Evolutionary conservation across 2,329 filamentous ascomycete species (phyloP), one percentile per base, ranked within the genome.

Genomic region (Teratosphaeria zuluensis): DNA sequence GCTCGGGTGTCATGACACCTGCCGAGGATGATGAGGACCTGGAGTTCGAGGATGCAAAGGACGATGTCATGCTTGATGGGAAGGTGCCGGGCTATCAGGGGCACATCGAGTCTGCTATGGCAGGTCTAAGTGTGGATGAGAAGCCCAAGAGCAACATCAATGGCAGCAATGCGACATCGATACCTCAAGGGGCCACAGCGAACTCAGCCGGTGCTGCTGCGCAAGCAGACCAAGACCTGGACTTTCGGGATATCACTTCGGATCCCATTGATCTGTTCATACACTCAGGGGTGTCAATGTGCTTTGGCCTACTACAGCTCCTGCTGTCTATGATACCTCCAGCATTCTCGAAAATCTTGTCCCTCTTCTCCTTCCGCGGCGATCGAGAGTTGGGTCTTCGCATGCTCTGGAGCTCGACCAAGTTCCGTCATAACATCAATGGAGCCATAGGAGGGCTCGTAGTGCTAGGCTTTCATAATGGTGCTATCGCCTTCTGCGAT

Each of bases 281-380:
- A 42, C 90, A 96, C 71, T 92, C 90, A 0, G 92, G 91, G 9
- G 84, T 86, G 4, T 94, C 89, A 69, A 87, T 96, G 73, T 96
- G 91, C 73, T 96, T 92, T 67, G 94, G 94, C 2, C 81, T 95
- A 33, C 76, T 97, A 1, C 81, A 95, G 14, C 80, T 97, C 1
- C 80, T 97, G 57, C 85, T 97, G n/a, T 95, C 90, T 12, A 88
- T 97, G 77, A 85, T 97, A 0, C 95, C 94, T 0, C 94, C 94
- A 0, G 84, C 92, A 0, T 96, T 97, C 72, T 87, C 84, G n/a
- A 88, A 85, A 58, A 81, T 99, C 1, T 80, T 97, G 3, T 89
- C 87, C 60, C 87, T 97, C 51, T 88, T 96, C 32, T 94, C 94
- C 1, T 97, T 97, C 75, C 86, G 84, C 61, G 94, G 94, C 33